A percentile compares a stretch with the other conserved stretches of the same genome.
Evolutionary conservation across 495 filamentous ascomycete species (phyloP).

Genomic region (Friedmanniomyces endolithicus): DNA sequence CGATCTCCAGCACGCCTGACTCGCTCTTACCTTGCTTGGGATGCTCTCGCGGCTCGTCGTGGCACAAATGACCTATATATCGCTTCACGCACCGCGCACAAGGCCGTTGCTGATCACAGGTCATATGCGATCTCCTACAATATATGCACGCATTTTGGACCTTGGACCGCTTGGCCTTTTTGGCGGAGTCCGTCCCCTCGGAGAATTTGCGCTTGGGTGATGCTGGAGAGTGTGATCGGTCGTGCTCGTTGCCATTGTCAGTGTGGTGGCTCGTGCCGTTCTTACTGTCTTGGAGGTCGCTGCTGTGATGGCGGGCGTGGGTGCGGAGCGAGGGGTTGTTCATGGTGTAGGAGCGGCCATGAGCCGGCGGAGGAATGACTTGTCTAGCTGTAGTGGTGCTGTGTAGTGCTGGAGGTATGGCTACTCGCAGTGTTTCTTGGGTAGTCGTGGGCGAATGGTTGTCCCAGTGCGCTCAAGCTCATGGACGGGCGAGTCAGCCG

Average conservation of each 20-base stretch:
- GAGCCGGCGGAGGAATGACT: too few species aligned
- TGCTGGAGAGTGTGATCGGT: background rate
- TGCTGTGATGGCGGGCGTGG: too few species aligned
- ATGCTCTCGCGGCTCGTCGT: conserved; percentile 82
- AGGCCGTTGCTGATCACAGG: conserved; percentile 96
- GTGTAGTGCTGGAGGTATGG: too few species aligned
- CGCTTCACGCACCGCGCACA: conserved; percentile 97
- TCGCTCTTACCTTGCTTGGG: conserved; percentile 61
- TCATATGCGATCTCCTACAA: conserved; percentile 99
- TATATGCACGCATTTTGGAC: conserved; percentile 99
- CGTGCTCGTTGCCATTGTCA: too few species aligned
- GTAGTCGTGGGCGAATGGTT: too few species aligned
- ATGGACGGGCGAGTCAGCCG: background rate
- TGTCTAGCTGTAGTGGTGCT: too few species aligned
- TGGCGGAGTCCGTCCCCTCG: background rate
- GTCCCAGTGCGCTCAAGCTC: too few species aligned
- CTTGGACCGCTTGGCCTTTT: conserved; percentile 81
- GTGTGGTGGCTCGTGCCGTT: too few species aligned
- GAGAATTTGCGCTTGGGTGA: conserved; percentile 17
- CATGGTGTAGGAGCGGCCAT: too few species aligned
- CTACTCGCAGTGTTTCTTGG: too few species aligned
- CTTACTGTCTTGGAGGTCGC: too few species aligned
- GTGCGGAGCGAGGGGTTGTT: too few species aligned
- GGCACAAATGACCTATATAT: conserved; percentile 96
- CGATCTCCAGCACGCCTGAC: conserved; percentile 46